These are phyloP conservation scores for Monosporascus sp. DNA, from an alignment of 2,329 filamentous ascomycete species.

Conservation along the genomic window DNA sequence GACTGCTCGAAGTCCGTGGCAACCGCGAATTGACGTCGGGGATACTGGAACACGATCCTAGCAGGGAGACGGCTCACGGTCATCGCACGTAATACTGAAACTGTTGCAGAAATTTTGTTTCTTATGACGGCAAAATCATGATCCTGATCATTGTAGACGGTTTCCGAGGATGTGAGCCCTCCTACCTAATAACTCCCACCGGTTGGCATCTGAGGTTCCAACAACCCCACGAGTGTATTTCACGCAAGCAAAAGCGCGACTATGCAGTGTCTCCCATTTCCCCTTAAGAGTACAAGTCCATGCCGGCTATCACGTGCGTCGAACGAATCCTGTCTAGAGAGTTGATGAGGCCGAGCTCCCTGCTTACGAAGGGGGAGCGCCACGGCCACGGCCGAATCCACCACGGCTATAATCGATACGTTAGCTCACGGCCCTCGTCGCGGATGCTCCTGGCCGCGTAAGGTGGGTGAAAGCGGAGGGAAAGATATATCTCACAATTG, in stretches of 20 bases:
- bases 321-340: constrained; percentile 21
- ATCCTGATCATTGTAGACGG: constrained; percentile 30
- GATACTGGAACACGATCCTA: not conserved
- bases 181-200: constrained; percentile 33
- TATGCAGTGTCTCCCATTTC: constrained; percentile 36
- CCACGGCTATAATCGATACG: constrained; percentile 56
- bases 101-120: constrained; percentile 11
- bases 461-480: not conserved
- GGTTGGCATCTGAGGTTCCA: constrained; percentile 36
- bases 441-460: constrained; percentile 1
- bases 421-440: constrained; percentile 28
- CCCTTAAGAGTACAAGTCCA: constrained; percentile 30
- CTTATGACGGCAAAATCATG: constrained; percentile 28
- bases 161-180: constrained; percentile 27
- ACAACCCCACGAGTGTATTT: constrained; percentile 39
- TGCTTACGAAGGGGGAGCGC: constrained; percentile 65
- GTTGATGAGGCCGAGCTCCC: constrained; percentile 36
- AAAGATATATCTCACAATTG: constrained; percentile 62
- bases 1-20: no score
- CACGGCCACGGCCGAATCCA: constrained; percentile 85
- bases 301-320: constrained; percentile 26
- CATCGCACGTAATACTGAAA: not conserved
- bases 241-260: constrained; percentile 44
- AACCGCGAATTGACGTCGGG: no score
- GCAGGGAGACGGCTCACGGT: not conserved